Evolutionary conservation across 768 basidiomycete genomes (phyloP), one percentile per base, ranked within the genome.

Genomic region (Phanerodontia chrysosporium): DNA sequence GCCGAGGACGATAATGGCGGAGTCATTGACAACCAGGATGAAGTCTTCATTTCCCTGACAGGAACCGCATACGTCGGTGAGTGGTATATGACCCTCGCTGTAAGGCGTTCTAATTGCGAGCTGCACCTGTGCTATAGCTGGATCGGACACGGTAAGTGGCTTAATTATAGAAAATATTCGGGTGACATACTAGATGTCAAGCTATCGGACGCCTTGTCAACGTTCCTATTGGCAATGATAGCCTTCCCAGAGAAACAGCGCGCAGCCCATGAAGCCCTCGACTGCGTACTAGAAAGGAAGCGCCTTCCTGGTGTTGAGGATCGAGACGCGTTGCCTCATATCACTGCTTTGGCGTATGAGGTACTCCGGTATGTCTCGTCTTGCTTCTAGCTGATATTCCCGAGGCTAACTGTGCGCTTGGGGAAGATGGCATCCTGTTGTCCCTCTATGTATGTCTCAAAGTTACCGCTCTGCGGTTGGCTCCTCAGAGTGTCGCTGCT

Each of bases 21-120:
- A n/a, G n/a, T n/a, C n/a, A n/a, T n/a, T n/a, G n/a, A n/a, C n/a
- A n/a, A n/a, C n/a, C n/a, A n/a, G n/a, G n/a, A n/a, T n/a, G n/a
- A n/a, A n/a, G n/a, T n/a, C n/a, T n/a, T n/a, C n/a, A n/a, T n/a
- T n/a, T n/a, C n/a, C 32, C 57, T 58, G 1, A 44, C 52, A 30
- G 54, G 35, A 36, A 56, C 54, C 14, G 55, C 59, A 3, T 62
- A 44, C 85, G 59, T 62, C 72, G 63, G 24, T 29, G 21, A 32
- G 57, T 49, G 12, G 2, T 49, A 22, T 13, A 27, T 35, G n/a
- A n/a, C n/a, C n/a, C n/a, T n/a, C n/a, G n/a, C n/a, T n/a, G n/a
- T n/a, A n/a, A n/a, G n/a, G n/a, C n/a, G n/a, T n/a, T n/a, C n/a
- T n/a, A n/a, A n/a, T n/a, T n/a, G n/a, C n/a, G n/a, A n/a, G n/a